phyloP scores from a whole-genome alignment of 73 alveolate species.

The Tetrahymena borealis region DNA sequence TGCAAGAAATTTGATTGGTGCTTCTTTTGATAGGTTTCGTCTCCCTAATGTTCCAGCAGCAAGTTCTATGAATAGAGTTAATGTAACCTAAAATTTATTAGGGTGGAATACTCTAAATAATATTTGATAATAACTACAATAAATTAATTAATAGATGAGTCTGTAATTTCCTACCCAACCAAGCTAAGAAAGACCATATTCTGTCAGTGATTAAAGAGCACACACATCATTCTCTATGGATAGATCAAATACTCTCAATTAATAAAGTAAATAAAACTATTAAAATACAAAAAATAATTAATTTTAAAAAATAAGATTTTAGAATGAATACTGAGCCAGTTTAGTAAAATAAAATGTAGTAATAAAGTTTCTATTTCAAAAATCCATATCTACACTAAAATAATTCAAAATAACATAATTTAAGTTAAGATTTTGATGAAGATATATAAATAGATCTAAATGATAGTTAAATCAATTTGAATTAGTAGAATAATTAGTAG shows the following conservation, averaged over 20 bases:
- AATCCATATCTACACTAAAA: not conserved
- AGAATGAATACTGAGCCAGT: not conserved
- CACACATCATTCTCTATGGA: not conserved
- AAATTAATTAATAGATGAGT: too few species aligned
- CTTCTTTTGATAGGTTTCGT: not conserved
- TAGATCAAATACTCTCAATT: not conserved
- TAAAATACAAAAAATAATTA: too few species aligned
- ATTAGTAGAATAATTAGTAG: not conserved
- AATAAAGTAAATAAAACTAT: too few species aligned
- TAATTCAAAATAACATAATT: not conserved
- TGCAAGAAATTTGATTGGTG: not conserved
- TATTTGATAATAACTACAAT: too few species aligned
- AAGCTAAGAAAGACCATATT: not conserved
- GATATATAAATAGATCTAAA: not conserved
- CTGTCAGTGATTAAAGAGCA: not conserved
- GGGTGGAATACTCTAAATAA: not conserved
- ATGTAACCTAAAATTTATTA: not conserved
- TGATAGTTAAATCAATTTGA: not conserved
- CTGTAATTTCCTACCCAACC: not conserved
- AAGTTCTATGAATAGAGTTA: not conserved
- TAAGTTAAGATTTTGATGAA: not conserved
- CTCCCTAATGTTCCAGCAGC: not conserved
- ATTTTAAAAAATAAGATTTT: too few species aligned
- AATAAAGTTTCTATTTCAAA: not conserved
- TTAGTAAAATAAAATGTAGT: not conserved